phyloP scores from a whole-genome alignment of 2,329 filamentous ascomycete genomes.

The Paracamarosporium sp. region DNA sequence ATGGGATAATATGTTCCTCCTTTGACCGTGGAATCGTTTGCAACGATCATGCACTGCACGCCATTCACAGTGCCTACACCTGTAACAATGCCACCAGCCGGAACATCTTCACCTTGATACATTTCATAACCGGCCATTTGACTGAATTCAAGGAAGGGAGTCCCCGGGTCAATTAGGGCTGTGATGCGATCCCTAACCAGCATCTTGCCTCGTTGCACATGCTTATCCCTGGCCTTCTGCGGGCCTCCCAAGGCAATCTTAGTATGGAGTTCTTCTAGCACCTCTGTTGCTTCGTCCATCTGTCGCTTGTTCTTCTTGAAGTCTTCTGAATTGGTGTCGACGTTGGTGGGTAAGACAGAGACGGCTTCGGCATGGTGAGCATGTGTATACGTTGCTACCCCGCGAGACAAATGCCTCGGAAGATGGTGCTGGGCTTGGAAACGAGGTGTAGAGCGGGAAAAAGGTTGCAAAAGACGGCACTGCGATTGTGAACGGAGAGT shows the following conservation, averaged over 20 bases:
- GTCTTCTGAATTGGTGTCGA: constrained; percentile 79
- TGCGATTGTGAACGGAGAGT: constrained; percentile 29
- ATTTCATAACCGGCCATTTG: constrained; percentile 86
- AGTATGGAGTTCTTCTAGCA: constrained; percentile 72
- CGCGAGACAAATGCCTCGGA: constrained; percentile 20
- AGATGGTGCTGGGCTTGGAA: constrained; percentile 20
- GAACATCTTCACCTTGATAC: constrained; percentile 86
- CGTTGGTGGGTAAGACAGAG: constrained; percentile 75
- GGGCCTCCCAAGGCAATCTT: constrained; percentile 78
- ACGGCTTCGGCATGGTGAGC: constrained; percentile 83
- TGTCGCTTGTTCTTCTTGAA: constrained; percentile 81
- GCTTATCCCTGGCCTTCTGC: constrained; percentile 84
- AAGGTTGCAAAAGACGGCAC: constrained; percentile 26
- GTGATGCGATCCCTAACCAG: constrained; percentile 88
- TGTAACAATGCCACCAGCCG: constrained; percentile 89
- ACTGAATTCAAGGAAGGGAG: constrained; percentile 91
- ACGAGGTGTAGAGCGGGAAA: constrained; percentile 21
- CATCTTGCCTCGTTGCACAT: constrained; percentile 90
- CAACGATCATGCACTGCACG: constrained; percentile 89
- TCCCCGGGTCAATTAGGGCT: constrained; percentile 85
- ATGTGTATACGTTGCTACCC: constrained; percentile 79
- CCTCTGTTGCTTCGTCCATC: constrained; percentile 76
- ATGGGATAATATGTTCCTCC: constrained; percentile 97
- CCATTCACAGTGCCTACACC: constrained; percentile 90
- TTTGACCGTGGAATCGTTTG: constrained; percentile 97